phyloP scores from a whole-genome alignment of 2,329 filamentous ascomycete genomes.

The Aspergillus fumigatiaffinis region DNA sequence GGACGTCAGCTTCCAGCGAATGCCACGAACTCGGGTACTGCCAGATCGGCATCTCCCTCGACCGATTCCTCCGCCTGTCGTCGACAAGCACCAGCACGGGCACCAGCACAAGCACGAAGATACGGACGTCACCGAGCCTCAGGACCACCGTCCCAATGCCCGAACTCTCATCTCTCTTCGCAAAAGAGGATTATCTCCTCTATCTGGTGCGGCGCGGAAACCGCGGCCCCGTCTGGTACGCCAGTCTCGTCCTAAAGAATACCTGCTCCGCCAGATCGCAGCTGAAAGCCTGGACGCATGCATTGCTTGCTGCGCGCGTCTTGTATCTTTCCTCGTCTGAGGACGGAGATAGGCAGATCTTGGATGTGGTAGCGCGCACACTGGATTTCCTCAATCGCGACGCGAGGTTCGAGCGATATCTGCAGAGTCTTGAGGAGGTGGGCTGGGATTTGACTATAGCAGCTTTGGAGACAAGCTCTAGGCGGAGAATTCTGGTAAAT shows the following conservation, averaged over 20 bases:
- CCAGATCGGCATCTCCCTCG: slow-evolving; percentile 50
- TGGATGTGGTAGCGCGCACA: slow-evolving; percentile 40
- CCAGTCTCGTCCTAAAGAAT: slow-evolving; percentile 62
- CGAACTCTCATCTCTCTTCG: slow-evolving; percentile 50
- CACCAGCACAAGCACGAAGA: slow-evolving; percentile 11
- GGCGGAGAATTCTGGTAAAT: slow-evolving; percentile 31
- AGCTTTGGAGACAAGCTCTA: slow-evolving; percentile 63
- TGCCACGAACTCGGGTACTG: slow-evolving; percentile 46
- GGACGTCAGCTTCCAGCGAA: slow-evolving; percentile 27
- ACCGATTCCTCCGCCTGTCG: slow-evolving; percentile 21
- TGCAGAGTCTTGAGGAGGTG: slow-evolving; percentile 37
- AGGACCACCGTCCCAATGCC: slow-evolving; percentile 41
- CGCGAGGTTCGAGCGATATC: slow-evolving; percentile 43
- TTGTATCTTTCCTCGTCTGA: slow-evolving; percentile 7
- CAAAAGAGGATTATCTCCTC: slow-evolving; percentile 57
- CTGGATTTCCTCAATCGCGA: slow-evolving; percentile 40
- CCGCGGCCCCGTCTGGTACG: slow-evolving; percentile 30
- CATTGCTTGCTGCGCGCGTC: slow-evolving; percentile 45
- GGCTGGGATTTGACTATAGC: slow-evolving; percentile 66
- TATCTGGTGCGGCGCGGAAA: slow-evolving; percentile 44
- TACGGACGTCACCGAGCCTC: background rate
- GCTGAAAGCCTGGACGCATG: slow-evolving; percentile 61
- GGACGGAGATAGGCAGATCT: slow-evolving; percentile 3
- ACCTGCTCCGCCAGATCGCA: slow-evolving; percentile 48
- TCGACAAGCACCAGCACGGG: background rate